Base-by-base conservation (phyloP, 1,284 basidiomycete species). In the Entoloma clypeatum region DNA sequence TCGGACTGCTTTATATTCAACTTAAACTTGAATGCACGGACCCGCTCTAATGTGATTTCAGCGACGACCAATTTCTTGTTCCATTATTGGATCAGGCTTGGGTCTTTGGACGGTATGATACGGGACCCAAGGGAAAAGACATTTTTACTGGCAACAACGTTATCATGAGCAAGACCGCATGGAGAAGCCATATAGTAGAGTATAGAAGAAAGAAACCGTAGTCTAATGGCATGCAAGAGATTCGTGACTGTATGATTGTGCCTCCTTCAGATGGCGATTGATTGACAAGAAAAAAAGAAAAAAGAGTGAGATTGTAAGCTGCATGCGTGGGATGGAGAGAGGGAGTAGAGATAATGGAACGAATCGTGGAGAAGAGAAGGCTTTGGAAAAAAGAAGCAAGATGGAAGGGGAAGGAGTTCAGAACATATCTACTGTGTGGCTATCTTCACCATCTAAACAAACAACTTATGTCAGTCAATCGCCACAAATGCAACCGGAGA, bases 381-480 rank as follows among this genome's bases (percentile, higher is more conserved):
- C 33, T 43, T 43, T 19, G 56, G 48, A 51, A 49, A 41, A 53
- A 53, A 47, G 55, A 57, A 52, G 48, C 44, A 40, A 48, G 42
- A 41, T n/a, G 41, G 50, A 43, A 47, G 48, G 46, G 31, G 48
- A 50, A 43, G 54, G 57, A 50, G 46, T 51, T 44, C 29, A 38
- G 48, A 36, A 45, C 38, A 40, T 26, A 51, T 71, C 67, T 77
- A 86, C 68, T 74, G 72, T 21, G 82, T 84, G 37, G 82, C 82
- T 8, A 67, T 65, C 61, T 81, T 85, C 53, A 85, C 72, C 80
- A 82, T 81, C 81, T 85, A 41, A n/a, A n/a, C 2, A 46, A 30
- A 53, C 27, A 41, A 31, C 21, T 47, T 21, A 47, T 21, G 52
- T 44, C 28, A 35, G 40, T 17, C 39, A 31, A n/a, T 16, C 27